Evolutionary conservation across 768 basidiomycete genomes (phyloP).

Genomic region (Lactarius akahatsu): DNA sequence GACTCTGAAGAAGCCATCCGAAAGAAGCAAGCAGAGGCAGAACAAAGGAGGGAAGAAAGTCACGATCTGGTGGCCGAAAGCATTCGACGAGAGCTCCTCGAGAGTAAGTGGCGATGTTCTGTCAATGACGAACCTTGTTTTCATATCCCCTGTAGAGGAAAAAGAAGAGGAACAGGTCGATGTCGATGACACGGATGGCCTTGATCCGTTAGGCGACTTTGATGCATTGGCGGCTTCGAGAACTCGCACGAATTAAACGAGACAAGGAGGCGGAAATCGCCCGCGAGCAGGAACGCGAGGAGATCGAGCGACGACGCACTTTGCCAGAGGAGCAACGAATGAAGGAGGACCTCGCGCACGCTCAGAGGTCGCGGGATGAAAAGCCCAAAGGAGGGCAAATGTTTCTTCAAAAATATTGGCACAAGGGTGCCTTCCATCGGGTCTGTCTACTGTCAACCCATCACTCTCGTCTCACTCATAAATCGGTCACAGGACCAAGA

Average conservation of each 20-base stretch:
- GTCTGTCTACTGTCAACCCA: slow-evolving; percentile 41
- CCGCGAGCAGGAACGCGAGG: slow-evolving; percentile 82
- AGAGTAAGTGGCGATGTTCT: slow-evolving; percentile 59
- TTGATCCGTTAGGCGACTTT: slow-evolving; percentile 88
- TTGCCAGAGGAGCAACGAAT: slow-evolving; percentile 91
- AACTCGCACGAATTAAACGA: slow-evolving; percentile 87
- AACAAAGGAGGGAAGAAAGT: slow-evolving; percentile 82
- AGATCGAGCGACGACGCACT: slow-evolving; percentile 79
- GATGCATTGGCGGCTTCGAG: slow-evolving; percentile 96
- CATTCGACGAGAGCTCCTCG: slow-evolving; percentile 84
- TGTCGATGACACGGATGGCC: slow-evolving; percentile 91
- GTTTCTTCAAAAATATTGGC: slow-evolving; percentile 98
- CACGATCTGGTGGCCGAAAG: slow-evolving; percentile 94
- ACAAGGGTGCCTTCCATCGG: slow-evolving; percentile 99
- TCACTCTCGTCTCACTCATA: slow-evolving; percentile 5
- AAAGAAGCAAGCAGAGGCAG: slow-evolving; percentile 70
- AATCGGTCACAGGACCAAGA: slow-evolving; percentile 69
- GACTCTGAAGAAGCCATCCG: slow-evolving; percentile 74
- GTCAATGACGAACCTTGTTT: slow-evolving; percentile 5
- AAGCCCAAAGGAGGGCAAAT: slow-evolving; percentile 90
- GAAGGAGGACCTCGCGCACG: slow-evolving; percentile 87
- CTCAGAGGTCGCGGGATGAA: slow-evolving; percentile 76
- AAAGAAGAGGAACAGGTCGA: slow-evolving; percentile 77
- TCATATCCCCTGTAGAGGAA: slow-evolving; percentile 59
- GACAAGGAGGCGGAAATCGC: slow-evolving; percentile 87